A percentile compares a stretch with the other conserved stretches of the same genome.
Evolutionary conservation across 2,329 filamentous ascomycete genomes (phyloP).

Genomic region (Phaeosphaeria sp.): DNA sequence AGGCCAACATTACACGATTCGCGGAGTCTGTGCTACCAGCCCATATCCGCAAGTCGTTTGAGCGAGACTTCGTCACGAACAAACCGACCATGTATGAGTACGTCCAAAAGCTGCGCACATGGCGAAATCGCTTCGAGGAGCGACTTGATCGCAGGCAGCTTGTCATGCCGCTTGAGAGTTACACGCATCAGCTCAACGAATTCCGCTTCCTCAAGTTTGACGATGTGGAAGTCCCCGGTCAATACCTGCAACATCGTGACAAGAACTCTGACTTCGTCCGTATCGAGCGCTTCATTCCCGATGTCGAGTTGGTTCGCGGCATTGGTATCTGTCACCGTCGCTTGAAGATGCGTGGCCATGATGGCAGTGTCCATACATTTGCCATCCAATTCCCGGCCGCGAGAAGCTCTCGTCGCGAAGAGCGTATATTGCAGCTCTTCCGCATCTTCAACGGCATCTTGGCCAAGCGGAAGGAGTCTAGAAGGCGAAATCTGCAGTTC

Average conservation of each 20-base stretch:
- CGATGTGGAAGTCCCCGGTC: constrained; percentile 95
- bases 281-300: constrained; percentile 94
- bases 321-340: constrained; percentile 91
- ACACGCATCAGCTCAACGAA: constrained; percentile 90
- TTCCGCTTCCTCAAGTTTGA: constrained; percentile 98
- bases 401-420: constrained; percentile 89
- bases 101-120: constrained; percentile 93
- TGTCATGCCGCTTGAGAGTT: constrained; percentile 78
- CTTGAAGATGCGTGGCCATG: constrained; percentile 94
- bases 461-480: constrained; percentile 90
- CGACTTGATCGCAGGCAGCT: constrained; percentile 86
- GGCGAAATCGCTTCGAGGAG: constrained; percentile 98
- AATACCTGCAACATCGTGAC: constrained; percentile 96
- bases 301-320: constrained; percentile 89
- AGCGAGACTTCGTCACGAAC: constrained; percentile 93
- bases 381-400: constrained; percentile 96
- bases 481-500: constrained; percentile 92
- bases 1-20: constrained; percentile 96
- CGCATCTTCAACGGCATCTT: constrained; percentile 95
- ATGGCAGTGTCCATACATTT: constrained; percentile 96
- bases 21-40: constrained; percentile 93
- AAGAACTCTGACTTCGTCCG: constrained; percentile 99
- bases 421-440: constrained; percentile 95
- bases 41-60: constrained; percentile 95
- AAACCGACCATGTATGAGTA: constrained; percentile 99